Evolutionary conservation across 257 asterid species (phyloP), one percentile per base, ranked within the genome.

Genomic region (Salvia miltiorrhiza): DNA sequence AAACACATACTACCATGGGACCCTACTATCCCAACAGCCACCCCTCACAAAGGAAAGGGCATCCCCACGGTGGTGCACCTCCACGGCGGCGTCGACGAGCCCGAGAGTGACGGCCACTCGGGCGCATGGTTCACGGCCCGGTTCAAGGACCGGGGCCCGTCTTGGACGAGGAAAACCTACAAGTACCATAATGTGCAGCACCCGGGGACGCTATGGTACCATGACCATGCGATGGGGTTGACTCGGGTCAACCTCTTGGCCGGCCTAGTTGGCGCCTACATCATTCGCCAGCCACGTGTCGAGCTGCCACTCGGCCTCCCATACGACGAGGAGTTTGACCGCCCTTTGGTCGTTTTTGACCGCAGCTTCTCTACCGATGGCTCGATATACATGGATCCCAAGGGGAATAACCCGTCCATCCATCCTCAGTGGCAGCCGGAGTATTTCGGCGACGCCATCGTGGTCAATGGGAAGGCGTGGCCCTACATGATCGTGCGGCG

Each of bases 381-480:
- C 48, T 82, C 95, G 2, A 81, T 92, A 5, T 92, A 45, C 81
- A 92, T 92, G 97, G 87, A 90, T 16, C 73, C 90, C 1, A 86
- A 90, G 0, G 98, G 98, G 24, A 81, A 88, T 16, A 90, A 88
- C 23, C 96, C 96, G 0, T 26, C 83, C 0, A 80, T 88, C 53
- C 98, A 93, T 44, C 97, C 96, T 0, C 93, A 90, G 7, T 93
- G 98, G 98, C 97, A 84, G 45, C 97, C 97, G 0, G 97, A 93
- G 74, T 93, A 90, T 16, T 93, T 93, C 17, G 98, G 98, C 0
- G 95, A 93, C 9, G 81, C 84, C 0, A 90, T 93, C 32, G 62
- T 93, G 6, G 98, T 90, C 76, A 93, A 93, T 5, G 97, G 98
- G 14, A 93, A 93, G 76, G 98, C 95, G 9, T 93, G 98, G 98